Evolutionary conservation across 192 early-diverging fungal species (phyloP).

Genomic region (Coemansia sp.): DNA sequence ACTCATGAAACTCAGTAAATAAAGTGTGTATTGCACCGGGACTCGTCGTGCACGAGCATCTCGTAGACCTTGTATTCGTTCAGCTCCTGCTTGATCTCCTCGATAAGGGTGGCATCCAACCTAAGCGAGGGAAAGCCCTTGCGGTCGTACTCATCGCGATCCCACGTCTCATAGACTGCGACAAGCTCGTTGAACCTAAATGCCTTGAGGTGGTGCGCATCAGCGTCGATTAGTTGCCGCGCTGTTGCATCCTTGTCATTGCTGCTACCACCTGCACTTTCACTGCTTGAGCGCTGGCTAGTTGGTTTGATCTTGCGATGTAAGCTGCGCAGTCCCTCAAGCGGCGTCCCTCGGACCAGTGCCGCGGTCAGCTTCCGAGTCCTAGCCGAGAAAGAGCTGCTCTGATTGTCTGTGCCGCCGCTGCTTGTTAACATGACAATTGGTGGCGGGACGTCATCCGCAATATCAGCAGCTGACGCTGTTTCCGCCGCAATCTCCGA

Average conservation of each 20-base stretch:
- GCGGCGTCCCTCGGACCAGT: conserved; percentile 24
- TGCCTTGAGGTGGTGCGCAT: conserved; percentile 10
- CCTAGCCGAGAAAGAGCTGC: conserved; percentile 6
- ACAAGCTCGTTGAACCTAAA: conserved; percentile 56
- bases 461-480: neutral
- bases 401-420: neutral
- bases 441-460: neutral
- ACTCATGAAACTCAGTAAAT: conserved; percentile 52
- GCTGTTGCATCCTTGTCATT: neutral
- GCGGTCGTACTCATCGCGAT: conserved; percentile 82
- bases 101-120: conserved; percentile 80
- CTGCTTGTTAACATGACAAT: neutral
- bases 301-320: conserved; percentile 25
- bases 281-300: neutral
- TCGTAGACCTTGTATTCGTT: conserved; percentile 92
- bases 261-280: neutral
- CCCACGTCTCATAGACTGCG: conserved; percentile 65
- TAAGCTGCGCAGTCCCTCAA: conserved; percentile 30
- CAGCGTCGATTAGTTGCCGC: neutral
- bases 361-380: conserved; percentile 31
- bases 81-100: conserved; percentile 87
- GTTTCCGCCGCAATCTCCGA: neutral
- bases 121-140: conserved; percentile 75
- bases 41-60: conserved; percentile 86
- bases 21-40: conserved; percentile 68